Conservation (phyloP, 2,329 filamentous ascomycete genomes). For the Zasmidium citrigriseum region DNA sequence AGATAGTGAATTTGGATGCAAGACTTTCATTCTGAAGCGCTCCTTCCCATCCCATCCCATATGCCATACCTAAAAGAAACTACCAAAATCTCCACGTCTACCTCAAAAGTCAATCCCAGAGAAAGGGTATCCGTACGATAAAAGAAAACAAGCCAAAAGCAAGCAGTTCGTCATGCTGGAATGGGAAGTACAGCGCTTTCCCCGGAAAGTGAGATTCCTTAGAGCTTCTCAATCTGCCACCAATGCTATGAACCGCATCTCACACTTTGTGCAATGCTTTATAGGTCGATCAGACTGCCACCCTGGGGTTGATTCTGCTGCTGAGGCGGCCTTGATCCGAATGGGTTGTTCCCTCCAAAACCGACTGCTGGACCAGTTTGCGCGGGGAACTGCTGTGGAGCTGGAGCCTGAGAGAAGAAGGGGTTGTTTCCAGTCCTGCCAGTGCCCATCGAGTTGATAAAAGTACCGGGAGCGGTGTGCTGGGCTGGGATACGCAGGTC, state of each 20-base stretch:
- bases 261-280: background rate
- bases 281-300: conserved; percentile 62
- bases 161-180: background rate
- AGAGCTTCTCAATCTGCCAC: background rate
- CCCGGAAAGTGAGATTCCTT: no score
- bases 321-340: conserved; percentile 53
- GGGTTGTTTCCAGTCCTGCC: conserved; percentile 86
- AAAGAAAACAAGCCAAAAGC: background rate
- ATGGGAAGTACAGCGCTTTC: background rate
- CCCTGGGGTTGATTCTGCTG: conserved; percentile 45
- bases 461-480: conserved; percentile 93
- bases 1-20: background rate
- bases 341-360: conserved; percentile 54
- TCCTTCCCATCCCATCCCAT: background rate
- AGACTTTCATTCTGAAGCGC: background rate
- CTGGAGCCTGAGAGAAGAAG: conserved; percentile 67
- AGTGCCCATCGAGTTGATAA: conserved; percentile 90
- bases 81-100: background rate
- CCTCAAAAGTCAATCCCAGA: background rate
- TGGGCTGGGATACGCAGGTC: conserved; percentile 93
- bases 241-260: background rate
- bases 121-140: background rate
- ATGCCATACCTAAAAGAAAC: background rate
- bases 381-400: conserved; percentile 48
- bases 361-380: conserved; percentile 52